Evolutionary conservation across 208 protist genomes (phyloP).

Genomic region (Wallacemonas rigidus): DNA sequence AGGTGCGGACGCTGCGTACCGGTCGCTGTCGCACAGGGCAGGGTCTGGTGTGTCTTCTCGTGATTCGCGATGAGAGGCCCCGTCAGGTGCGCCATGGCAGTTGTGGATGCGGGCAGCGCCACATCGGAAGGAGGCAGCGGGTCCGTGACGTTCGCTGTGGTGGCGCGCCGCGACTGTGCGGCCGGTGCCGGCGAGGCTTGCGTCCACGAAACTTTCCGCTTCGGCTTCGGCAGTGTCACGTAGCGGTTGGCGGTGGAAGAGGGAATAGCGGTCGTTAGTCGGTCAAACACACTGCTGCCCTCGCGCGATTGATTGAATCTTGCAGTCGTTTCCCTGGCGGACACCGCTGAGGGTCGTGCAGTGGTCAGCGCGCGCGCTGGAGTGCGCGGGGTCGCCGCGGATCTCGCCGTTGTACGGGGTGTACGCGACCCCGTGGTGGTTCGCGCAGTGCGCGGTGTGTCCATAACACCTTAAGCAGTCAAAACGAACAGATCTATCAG

Average conservation of each 20-base stretch:
- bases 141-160: too few relatives aligned
- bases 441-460: not conserved
- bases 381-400: not conserved
- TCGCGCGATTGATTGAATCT: too few relatives aligned
- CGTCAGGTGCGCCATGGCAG: too few relatives aligned
- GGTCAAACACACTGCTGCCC: not conserved
- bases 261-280: slow-evolving; percentile 5
- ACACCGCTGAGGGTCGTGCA: not conserved
- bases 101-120: too few relatives aligned
- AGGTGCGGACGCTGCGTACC: too few relatives aligned
- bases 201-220: not conserved
- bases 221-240: too few relatives aligned
- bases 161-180: not conserved
- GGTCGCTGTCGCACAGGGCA: too few relatives aligned
- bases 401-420: not conserved
- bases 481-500: not conserved
- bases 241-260: not conserved
- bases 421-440: not conserved
- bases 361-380: not conserved
- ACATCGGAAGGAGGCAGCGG: too few relatives aligned
- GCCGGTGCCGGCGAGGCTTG: too few relatives aligned
- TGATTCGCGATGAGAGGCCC: too few relatives aligned
- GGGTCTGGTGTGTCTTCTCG: too few relatives aligned
- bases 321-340: not conserved
- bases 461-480: not conserved